A percentile compares a stretch with the other conserved stretches of the same genome.
These are phyloP conservation scores for Cercophora scortea DNA, from an alignment of 495 filamentous ascomycete species.

Conservation along the genomic window DNA sequence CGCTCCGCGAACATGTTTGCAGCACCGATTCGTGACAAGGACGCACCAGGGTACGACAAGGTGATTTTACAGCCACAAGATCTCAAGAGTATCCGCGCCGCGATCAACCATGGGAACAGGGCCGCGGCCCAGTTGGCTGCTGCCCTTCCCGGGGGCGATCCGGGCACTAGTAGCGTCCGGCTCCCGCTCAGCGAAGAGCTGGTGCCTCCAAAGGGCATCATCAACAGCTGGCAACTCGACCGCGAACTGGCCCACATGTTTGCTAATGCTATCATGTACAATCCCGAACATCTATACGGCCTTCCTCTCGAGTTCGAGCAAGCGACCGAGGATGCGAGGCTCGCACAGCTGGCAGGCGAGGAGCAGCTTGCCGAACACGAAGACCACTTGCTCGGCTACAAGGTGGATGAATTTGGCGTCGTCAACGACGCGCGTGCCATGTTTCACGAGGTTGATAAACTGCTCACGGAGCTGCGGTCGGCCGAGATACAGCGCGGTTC, in stretches of 20 bases:
- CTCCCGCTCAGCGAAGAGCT: constrained; percentile 66
- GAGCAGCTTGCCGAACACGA: constrained; percentile 26
- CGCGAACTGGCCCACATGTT: constrained; percentile 97
- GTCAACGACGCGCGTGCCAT: constrained; percentile 77
- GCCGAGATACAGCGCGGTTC: constrained; percentile 20
- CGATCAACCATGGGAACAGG: constrained; percentile 68
- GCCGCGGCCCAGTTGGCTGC: constrained; percentile 57
- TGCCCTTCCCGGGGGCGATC: constrained; percentile 38
- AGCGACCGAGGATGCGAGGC: constrained; percentile 14
- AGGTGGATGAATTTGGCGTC: constrained; percentile 67
- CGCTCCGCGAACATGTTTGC: constrained; percentile 84
- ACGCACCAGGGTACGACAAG: constrained; percentile 82
- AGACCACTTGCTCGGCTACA: constrained; percentile 40
- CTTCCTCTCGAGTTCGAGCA: constrained; percentile 53
- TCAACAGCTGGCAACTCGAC: constrained; percentile 91
- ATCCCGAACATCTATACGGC: constrained; percentile 62
- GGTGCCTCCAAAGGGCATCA: constrained; percentile 79
- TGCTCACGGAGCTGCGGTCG: constrained; percentile 40
- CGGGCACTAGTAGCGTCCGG: constrained; percentile 44
- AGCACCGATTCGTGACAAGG: constrained; percentile 70
- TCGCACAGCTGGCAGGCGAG: constrained; percentile 4
- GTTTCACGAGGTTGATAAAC: constrained; percentile 67
- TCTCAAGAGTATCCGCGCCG: constrained; percentile 74
- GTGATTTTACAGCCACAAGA: constrained; percentile 84
- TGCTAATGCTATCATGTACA: constrained; percentile 97